Percentiles rank a stretch among this genome's conserved stretches.
phyloP scores from a whole-genome alignment of 345 rosid species.

The Noccaea bulbosa region DNA sequence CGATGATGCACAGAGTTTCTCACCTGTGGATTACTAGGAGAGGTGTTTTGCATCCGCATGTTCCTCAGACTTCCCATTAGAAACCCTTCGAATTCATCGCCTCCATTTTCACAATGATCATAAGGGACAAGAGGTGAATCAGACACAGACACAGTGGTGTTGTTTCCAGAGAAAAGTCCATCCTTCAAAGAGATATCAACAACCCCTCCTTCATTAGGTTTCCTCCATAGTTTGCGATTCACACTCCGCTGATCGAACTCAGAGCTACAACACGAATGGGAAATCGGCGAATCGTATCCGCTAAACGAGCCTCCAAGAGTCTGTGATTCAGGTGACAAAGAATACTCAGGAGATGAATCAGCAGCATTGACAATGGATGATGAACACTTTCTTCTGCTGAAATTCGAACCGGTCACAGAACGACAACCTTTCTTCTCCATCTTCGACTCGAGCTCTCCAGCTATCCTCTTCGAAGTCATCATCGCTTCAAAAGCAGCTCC shows the following conservation, averaged over 20 bases:
- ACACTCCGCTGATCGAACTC: slow-evolving; percentile 63
- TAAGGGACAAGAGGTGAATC: slow-evolving; percentile 52
- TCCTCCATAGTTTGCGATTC: slow-evolving; percentile 54
- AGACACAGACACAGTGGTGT: slow-evolving; percentile 27
- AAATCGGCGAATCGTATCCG: slow-evolving; percentile 48
- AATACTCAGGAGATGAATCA: slow-evolving; percentile 46
- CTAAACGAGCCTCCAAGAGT: slow-evolving; percentile 48
- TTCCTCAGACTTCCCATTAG: slow-evolving; percentile 51
- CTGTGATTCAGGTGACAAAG: slow-evolving; percentile 83
- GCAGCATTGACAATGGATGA: slow-evolving; percentile 32
- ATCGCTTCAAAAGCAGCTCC: slow-evolving; percentile 93
- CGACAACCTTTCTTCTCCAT: slow-evolving; percentile 63
- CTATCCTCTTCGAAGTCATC: slow-evolving; percentile 75
- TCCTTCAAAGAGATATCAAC: slow-evolving; percentile 85
- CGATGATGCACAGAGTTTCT: background rate
- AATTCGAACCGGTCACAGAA: slow-evolving; percentile 76
- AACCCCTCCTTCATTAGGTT: slow-evolving; percentile 46
- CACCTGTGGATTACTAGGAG: slow-evolving; percentile 89
- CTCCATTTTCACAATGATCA: slow-evolving; percentile 23
- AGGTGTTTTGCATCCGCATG: slow-evolving; percentile 49
- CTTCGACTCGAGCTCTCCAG: slow-evolving; percentile 56
- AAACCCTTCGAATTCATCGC: slow-evolving; percentile 64
- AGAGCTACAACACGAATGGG: slow-evolving; percentile 44
- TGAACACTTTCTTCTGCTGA: slow-evolving; percentile 41
- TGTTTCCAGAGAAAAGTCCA: slow-evolving; percentile 66